Conservation (phyloP, 2,329 filamentous ascomycete genomes). For the Sporothrix curviconia region DNA sequence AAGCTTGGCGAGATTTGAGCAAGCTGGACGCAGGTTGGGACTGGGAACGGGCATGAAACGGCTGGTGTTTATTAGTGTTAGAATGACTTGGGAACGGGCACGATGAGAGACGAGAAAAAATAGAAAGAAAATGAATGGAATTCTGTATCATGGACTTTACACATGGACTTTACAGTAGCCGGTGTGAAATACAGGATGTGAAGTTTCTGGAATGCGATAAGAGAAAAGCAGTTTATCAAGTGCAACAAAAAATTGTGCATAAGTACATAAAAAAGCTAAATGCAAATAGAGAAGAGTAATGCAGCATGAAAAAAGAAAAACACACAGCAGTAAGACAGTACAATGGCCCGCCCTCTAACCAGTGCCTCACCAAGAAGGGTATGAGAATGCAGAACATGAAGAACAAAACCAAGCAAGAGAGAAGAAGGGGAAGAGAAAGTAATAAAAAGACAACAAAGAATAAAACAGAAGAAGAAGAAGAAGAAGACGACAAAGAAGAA, state of each 20-base stretch:
- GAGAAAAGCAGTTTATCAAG: neutral
- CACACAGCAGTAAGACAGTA: too few relatives aligned
- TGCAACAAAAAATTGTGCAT: neutral
- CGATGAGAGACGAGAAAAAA: conserved; percentile 6
- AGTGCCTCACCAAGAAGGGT: neutral
- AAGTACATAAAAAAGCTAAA: neutral
- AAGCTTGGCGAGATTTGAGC: neutral
- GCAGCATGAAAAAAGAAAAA: neutral
- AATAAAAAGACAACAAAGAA: too few relatives aligned
- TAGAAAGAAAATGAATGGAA: neutral
- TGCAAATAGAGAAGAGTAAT: too few relatives aligned
- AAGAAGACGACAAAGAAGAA: neutral
- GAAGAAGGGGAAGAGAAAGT: neutral
- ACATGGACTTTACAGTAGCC: too few relatives aligned
- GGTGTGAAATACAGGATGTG: neutral
- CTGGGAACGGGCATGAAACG: too few relatives aligned
- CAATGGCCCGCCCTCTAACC: neutral
- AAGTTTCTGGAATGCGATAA: too few relatives aligned
- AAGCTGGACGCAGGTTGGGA: neutral
- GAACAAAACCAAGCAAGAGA: neutral
- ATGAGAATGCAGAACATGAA: neutral
- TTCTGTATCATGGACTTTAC: too few relatives aligned
- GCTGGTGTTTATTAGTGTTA: neutral
- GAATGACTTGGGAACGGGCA: neutral
- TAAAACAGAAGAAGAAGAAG: too few relatives aligned